phyloP scores from a whole-genome alignment of 371 early-diverging fungal genomes.

The Paramicrosporidium saccamoebae region DNA sequence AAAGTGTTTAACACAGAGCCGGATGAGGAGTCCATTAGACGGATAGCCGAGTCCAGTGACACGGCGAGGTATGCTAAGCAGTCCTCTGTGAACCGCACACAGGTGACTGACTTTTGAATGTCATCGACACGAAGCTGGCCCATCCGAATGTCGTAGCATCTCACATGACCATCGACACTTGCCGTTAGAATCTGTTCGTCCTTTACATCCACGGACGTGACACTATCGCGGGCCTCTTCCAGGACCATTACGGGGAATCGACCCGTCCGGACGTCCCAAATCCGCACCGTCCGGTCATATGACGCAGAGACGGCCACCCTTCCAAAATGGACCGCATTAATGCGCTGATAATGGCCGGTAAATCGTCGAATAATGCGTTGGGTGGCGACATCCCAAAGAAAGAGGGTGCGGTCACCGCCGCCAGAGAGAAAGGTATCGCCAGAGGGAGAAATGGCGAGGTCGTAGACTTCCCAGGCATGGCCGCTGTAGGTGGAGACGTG shows the following conservation, averaged over 20 bases:
- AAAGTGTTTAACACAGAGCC: slow-evolving; percentile 39
- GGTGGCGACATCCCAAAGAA: slow-evolving; percentile 51
- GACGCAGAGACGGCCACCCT: slow-evolving; percentile 48
- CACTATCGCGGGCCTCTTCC: slow-evolving; percentile 55
- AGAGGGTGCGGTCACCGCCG: slow-evolving; percentile 38
- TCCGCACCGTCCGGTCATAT: slow-evolving; percentile 51
- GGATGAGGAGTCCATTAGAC: slow-evolving; percentile 42
- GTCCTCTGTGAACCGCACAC: slow-evolving; percentile 26
- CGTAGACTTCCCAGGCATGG: too few relatives aligned
- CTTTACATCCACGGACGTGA: slow-evolving; percentile 28
- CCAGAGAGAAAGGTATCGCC: slow-evolving; percentile 57
- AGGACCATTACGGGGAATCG: slow-evolving; percentile 41
- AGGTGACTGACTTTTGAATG: slow-evolving; percentile 47
- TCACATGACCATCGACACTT: slow-evolving; percentile 41
- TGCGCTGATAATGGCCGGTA: slow-evolving; percentile 43
- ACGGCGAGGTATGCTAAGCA: slow-evolving; percentile 33
- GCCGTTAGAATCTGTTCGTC: slow-evolving; percentile 37
- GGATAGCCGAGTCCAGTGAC: slow-evolving; percentile 27
- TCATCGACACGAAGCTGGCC: slow-evolving; percentile 26
- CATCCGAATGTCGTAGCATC: slow-evolving; percentile 48
- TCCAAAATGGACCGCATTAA: slow-evolving; percentile 51
- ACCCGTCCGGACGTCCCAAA: slow-evolving; percentile 52
- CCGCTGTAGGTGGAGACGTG: too few relatives aligned
- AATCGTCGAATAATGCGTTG: slow-evolving; percentile 30
- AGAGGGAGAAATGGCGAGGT: too few relatives aligned